Evolutionary conservation across 768 basidiomycete species (phyloP).

Genomic region (Boletus fagicola): DNA sequence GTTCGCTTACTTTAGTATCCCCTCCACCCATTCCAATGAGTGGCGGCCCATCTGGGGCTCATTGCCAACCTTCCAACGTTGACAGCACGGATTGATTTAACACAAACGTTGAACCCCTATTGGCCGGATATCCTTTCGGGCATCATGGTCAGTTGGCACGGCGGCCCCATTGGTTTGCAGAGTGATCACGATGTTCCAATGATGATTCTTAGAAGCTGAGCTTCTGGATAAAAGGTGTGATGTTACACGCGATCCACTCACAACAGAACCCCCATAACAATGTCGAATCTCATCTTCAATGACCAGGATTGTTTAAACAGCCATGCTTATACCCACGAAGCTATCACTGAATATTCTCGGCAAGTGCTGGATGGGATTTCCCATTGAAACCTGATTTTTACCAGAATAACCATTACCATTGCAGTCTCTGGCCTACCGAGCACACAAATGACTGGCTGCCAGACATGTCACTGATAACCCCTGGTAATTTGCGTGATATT

Average conservation of each 20-base stretch:
- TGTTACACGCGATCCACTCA: not conserved
- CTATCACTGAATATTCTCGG: not conserved
- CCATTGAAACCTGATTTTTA: not conserved
- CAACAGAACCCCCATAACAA: not conserved
- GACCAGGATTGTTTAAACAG: not conserved
- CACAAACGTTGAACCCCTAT: not conserved
- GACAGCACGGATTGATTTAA: not conserved
- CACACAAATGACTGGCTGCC: not conserved
- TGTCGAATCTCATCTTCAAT: not conserved
- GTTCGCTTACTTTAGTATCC: not conserved
- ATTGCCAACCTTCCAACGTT: not conserved
- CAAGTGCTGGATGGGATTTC: not conserved
- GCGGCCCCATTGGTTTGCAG: not conserved
- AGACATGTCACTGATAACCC: not conserved
- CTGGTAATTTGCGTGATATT: not conserved
- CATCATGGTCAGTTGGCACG: not conserved
- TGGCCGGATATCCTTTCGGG: not conserved
- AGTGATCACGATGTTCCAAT: not conserved
- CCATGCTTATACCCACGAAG: not conserved
- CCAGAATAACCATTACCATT: not conserved
- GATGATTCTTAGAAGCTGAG: not conserved
- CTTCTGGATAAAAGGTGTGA: constrained; percentile 15
- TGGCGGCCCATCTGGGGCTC: not conserved
- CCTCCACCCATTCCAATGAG: not conserved
- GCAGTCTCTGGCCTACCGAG: not conserved